These are phyloP conservation scores for Ogataea thermomethanolica DNA, from an alignment of 805 yeast species.

Conservation along the genomic window DNA sequence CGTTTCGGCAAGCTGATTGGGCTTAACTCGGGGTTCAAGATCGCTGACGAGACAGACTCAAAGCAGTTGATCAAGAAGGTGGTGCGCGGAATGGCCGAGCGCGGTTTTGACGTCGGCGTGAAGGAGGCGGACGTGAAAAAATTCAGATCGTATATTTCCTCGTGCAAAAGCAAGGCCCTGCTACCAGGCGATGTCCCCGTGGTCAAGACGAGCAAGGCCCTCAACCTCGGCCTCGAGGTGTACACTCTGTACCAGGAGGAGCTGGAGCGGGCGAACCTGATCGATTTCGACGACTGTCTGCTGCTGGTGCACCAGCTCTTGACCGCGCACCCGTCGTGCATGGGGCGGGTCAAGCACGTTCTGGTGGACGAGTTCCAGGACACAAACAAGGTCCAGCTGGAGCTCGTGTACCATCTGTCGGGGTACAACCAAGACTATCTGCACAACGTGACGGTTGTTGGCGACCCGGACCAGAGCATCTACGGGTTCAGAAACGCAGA, in stretches of 20 bases:
- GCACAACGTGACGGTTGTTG: constrained; percentile 78
- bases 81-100: constrained; percentile 8
- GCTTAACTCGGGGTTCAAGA: constrained; percentile 38
- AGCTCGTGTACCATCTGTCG: constrained; percentile 55
- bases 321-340: constrained; percentile 37
- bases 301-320: constrained; percentile 52
- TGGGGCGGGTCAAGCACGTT: constrained; percentile 59
- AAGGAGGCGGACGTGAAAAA: constrained; percentile 40
- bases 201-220: constrained; percentile 23
- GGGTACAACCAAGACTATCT: constrained; percentile 36
- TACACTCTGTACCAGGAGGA: constrained; percentile 52
- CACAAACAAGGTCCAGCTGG: constrained; percentile 74
- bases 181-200: constrained; percentile 36
- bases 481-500: constrained; percentile 86
- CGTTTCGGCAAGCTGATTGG: constrained; percentile 53
- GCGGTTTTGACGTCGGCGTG: constrained; percentile 13
- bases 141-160: constrained; percentile 47
- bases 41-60: constrained; percentile 67
- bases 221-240: constrained; percentile 36
- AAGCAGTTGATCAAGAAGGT: constrained; percentile 43
- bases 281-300: constrained; percentile 86
- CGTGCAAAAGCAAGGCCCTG: constrained; percentile 51
- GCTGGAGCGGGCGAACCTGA: constrained; percentile 39
- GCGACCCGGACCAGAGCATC: constrained; percentile 95
- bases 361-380: constrained; percentile 95